phyloP scores from a whole-genome alignment of 176 grass and related monocot species.

The Oropetium thomaeum region DNA sequence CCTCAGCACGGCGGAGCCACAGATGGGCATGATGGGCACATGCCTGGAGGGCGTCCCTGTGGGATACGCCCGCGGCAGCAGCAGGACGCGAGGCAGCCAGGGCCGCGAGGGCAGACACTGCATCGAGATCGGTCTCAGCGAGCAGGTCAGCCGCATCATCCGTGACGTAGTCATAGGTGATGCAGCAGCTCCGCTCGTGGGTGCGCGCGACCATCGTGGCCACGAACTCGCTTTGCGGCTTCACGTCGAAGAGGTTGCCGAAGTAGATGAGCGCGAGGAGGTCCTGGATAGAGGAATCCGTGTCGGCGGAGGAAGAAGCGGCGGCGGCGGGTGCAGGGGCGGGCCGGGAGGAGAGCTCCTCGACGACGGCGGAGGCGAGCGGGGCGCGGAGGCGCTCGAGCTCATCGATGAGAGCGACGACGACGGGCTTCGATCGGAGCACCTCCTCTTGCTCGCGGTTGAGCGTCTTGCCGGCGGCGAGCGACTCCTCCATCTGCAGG shows the following conservation, averaged over 20 bases:
- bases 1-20: conserved; percentile 60
- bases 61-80: conserved; percentile 57
- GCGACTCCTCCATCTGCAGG: conserved; percentile 84
- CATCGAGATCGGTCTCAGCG: conserved; percentile 64
- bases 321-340: background rate
- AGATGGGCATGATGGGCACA: conserved; percentile 63
- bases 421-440: conserved; percentile 78
- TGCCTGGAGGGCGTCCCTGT: conserved; percentile 67
- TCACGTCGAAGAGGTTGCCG: conserved; percentile 77
- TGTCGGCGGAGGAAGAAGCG: conserved; percentile 27
- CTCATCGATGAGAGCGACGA: conserved; percentile 72
- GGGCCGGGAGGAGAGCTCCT: conserved; percentile 53
- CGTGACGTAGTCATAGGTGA: conserved; percentile 91
- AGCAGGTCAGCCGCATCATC: conserved; percentile 78
- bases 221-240: conserved; percentile 66
- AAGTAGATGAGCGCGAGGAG: conserved; percentile 78
- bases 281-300: conserved; percentile 63
- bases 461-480: conserved; percentile 67
- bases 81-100: conserved; percentile 69
- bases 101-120: conserved; percentile 50
- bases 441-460: conserved; percentile 95
- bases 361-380: conserved; percentile 60
- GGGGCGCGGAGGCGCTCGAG: conserved; percentile 79
- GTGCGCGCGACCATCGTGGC: conserved; percentile 67
- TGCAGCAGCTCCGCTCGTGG: conserved; percentile 79